Evolutionary conservation across 345 rosid species (phyloP), one percentile per base, ranked within the genome.

Genomic region (Ceriops decandra): DNA sequence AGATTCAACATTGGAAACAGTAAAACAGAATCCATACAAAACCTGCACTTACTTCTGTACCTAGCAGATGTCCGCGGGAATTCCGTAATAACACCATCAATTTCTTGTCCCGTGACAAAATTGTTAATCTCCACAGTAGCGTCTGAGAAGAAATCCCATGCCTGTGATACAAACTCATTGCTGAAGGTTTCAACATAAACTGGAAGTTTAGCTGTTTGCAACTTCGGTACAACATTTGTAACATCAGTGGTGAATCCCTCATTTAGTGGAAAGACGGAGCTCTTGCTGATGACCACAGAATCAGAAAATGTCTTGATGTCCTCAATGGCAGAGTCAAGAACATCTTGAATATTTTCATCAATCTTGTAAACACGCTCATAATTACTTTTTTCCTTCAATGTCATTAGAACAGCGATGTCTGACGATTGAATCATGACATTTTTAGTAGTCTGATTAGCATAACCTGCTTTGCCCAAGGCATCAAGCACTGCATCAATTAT

Each of bases 121-220:
- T 85, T 46, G 82, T 91, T 95, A 56, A 95, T 66, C 85, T 95
- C 96, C 67, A 84, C 90, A 35, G 86, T 89, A 47, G 95, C 68
- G 58, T 95, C 96, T 28, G 90, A 70, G 79, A 85, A 90, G 85
- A 86, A 90, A 76, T 95, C 99, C 89, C 84, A 95, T 31, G 92
- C 81, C 72, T 91, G 97, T 73, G 99, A 90, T 32, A 81, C 69
- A 74, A 88, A 95, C 82, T 95, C 99, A 57, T 95, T 95, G 74
- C 84, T 82, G 80, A 95, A 88, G 49, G 74, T 60, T 71, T 84
- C 79, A 28, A 86, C 95, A 32, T 87, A 91, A 67, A 91, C 93
- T 0, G 88, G 71, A n/a, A 95, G 91, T 59, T 78, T 70, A 64
- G 76, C 72, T 58, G 81, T 68, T 24, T 68, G 81, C 31, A 95